A percentile compares a stretch with the other conserved stretches of the same genome.
These are phyloP conservation scores for Cyclotella distinguenda DNA, from an alignment of 108 stramenopile genomes.

Conservation along the genomic window DNA sequence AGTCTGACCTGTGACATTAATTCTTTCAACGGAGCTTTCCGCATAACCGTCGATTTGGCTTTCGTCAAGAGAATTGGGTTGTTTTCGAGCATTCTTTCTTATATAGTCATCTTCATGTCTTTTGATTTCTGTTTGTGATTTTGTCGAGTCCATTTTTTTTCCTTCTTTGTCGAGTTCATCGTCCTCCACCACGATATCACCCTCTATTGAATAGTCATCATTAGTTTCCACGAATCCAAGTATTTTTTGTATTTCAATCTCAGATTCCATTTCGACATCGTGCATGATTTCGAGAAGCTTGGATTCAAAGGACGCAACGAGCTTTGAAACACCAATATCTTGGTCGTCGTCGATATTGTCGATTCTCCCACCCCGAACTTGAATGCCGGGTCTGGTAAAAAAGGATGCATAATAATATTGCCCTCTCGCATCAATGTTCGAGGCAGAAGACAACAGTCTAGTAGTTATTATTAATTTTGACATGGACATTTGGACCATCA, in stretches of 20 bases:
- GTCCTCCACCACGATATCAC: neutral
- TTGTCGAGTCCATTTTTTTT: neutral
- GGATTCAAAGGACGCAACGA: slow-evolving; percentile 47
- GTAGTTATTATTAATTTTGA: too few relatives aligned
- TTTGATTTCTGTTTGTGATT: neutral
- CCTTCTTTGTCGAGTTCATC: neutral
- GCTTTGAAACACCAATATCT: slow-evolving; percentile 16
- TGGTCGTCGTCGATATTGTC: slow-evolving; percentile 16
- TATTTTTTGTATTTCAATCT: slow-evolving; percentile 41
- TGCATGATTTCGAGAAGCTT: slow-evolving; percentile 41
- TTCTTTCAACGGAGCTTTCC: neutral
- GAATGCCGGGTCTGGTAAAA: neutral
- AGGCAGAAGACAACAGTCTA: too few relatives aligned
- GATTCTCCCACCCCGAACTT: neutral
- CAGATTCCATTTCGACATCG: slow-evolving; percentile 40
- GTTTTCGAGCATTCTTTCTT: neutral
- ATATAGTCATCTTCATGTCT: neutral
- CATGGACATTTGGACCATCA: too few relatives aligned
- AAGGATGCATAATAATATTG: too few relatives aligned
- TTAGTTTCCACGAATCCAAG: slow-evolving; percentile 15
- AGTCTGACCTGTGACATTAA: neutral
- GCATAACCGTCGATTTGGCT: neutral
- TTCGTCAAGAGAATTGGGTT: neutral
- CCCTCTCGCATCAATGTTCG: too few relatives aligned
- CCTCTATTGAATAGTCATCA: slow-evolving; percentile 10